Evolutionary conservation across 1,139 yeast genomes (phyloP).

Genomic region (Yamadazyma oceani): DNA sequence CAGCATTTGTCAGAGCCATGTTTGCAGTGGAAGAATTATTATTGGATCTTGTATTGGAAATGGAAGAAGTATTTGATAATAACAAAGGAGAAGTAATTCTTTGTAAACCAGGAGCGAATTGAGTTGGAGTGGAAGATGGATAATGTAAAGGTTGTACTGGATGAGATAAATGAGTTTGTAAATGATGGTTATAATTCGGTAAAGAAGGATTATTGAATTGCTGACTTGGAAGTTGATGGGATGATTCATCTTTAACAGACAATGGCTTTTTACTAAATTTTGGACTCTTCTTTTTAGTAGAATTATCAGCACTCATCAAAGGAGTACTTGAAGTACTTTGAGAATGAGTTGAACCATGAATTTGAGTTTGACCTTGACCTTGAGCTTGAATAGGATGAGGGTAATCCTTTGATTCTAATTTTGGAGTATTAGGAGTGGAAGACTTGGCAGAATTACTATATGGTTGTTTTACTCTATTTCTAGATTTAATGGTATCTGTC

Average conservation of each 20-base stretch:
- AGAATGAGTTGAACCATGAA: slow-evolving; percentile 4
- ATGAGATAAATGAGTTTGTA: slow-evolving; percentile 21
- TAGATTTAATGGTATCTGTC: slow-evolving; percentile 86
- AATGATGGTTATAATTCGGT: slow-evolving; percentile 14
- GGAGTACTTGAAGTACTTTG: slow-evolving; percentile 7
- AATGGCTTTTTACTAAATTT: slow-evolving; percentile 25
- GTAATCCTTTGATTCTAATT: slow-evolving; percentile 40
- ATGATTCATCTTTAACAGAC: background rate
- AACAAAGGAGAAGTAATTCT: slow-evolving; percentile 65
- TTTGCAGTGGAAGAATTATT: slow-evolving; percentile 5
- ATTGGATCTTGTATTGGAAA: slow-evolving; percentile 35
- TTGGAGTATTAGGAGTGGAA: slow-evolving; percentile 46
- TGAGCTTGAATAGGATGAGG: slow-evolving; percentile 8
- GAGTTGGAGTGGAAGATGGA: slow-evolving; percentile 69
- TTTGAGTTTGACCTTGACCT: background rate
- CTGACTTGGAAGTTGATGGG: slow-evolving; percentile 8
- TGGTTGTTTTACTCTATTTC: slow-evolving; percentile 68
- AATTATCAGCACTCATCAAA: slow-evolving; percentile 3
- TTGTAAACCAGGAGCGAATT: slow-evolving; percentile 64
- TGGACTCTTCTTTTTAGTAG: slow-evolving; percentile 30
- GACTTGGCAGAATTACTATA: slow-evolving; percentile 26
- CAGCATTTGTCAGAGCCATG: slow-evolving; percentile 12
- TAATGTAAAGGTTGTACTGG: slow-evolving; percentile 59
- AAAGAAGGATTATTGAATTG: slow-evolving; percentile 13
- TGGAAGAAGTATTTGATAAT: slow-evolving; percentile 45